These are phyloP conservation scores for Pholiota adiposa DNA, from an alignment of 1,284 basidiomycete genomes.

Conservation along the genomic window DNA sequence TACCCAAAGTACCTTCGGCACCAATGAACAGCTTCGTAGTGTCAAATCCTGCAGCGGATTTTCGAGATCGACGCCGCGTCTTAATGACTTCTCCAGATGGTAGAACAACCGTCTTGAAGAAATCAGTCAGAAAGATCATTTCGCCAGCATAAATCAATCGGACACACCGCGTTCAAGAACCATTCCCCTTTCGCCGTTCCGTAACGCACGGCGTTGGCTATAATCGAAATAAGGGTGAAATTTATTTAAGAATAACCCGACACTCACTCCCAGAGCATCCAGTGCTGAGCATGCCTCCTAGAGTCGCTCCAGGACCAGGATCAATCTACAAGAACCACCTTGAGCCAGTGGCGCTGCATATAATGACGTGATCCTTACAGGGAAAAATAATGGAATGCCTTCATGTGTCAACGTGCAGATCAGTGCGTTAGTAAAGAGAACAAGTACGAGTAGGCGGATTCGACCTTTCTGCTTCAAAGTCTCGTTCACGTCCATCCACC, in stretches of 20 bases:
- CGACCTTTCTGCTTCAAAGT: slow-evolving; percentile 66
- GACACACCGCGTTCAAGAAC: slow-evolving; percentile 76
- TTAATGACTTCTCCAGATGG: slow-evolving; percentile 93
- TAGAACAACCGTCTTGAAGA: slow-evolving; percentile 79
- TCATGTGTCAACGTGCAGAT: not conserved
- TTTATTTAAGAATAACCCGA: slow-evolving; percentile 6
- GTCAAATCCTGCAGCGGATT: slow-evolving; percentile 92
- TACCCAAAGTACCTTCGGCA: slow-evolving; percentile 86
- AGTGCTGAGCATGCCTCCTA: slow-evolving; percentile 92
- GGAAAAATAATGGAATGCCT: slow-evolving; percentile 79
- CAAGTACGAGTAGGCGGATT: not conserved
- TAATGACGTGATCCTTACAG: slow-evolving; percentile 50
- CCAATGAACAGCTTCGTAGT: slow-evolving; percentile 89
- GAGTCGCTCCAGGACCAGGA: slow-evolving; percentile 79
- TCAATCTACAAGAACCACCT: slow-evolving; percentile 56
- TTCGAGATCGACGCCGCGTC: slow-evolving; percentile 83
- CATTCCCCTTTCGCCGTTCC: slow-evolving; percentile 86
- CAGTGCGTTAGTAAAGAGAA: not conserved
- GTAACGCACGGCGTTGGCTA: slow-evolving; percentile 88
- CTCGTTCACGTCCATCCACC: slow-evolving; percentile 89
- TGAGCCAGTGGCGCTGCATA: not conserved
- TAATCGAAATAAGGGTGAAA: slow-evolving; percentile 4
- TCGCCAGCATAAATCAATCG: slow-evolving; percentile 4
- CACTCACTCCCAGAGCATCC: slow-evolving; percentile 77
- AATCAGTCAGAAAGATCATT: not conserved